Evolutionary conservation across 2,329 filamentous ascomycete genomes (phyloP).

Genomic region (Emergomyces pasteurianus): DNA sequence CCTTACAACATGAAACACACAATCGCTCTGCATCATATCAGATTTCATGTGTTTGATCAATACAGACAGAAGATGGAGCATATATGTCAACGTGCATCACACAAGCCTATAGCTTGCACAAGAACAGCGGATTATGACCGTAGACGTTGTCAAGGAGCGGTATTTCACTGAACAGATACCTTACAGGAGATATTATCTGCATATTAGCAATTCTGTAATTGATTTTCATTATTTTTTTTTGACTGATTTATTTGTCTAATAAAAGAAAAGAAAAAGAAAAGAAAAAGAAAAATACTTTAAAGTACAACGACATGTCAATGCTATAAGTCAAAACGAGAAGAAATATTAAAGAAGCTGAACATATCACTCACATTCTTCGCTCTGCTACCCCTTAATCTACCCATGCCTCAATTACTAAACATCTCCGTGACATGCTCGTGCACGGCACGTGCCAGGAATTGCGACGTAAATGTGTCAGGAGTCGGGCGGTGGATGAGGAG

Average conservation of each 20-base stretch:
- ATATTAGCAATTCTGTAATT: neutral
- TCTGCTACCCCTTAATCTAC: conserved; percentile 47
- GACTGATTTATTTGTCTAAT: too few species aligned
- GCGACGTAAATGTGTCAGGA: conserved; percentile 55
- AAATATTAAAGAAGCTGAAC: neutral
- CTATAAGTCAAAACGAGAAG: neutral
- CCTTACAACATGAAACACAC: conserved; percentile 71
- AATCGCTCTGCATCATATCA: conserved; percentile 33
- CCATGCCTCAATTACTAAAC: conserved; percentile 78
- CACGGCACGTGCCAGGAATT: conserved; percentile 55
- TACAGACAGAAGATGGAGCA: conserved; percentile 53
- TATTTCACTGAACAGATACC: conserved; percentile 63
- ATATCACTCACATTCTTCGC: conserved; percentile 57
- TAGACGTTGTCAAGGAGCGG: conserved; percentile 80
- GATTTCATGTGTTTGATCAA: conserved; percentile 18
- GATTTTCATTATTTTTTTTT: neutral
- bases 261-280: too few species aligned
- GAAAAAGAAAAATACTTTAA: too few species aligned
- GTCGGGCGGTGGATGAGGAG: conserved; percentile 72
- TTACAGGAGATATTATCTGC: too few species aligned
- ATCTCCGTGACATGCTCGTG: conserved; percentile 57
- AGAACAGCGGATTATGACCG: conserved; percentile 76
- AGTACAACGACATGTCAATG: neutral
- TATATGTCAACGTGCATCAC: conserved; percentile 79
- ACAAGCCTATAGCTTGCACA: conserved; percentile 74